Evolutionary conservation across 768 basidiomycete species (phyloP).

Genomic region (Pisolithus tinctorius): DNA sequence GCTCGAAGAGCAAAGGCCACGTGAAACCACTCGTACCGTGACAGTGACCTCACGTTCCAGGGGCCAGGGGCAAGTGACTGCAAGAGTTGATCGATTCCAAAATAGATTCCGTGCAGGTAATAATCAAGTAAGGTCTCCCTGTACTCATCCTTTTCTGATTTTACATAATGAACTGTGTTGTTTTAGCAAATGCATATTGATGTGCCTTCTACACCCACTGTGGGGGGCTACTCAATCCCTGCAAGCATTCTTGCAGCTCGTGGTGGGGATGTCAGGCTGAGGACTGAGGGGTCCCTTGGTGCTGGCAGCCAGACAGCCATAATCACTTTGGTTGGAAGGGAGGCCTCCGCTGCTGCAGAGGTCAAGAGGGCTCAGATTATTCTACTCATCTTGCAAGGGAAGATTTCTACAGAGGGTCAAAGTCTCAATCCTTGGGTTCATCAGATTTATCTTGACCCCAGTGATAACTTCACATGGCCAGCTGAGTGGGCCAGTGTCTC

Average conservation of each 20-base stretch:
- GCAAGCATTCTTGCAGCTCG: constrained; percentile 12
- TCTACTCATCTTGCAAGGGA: constrained; percentile 31
- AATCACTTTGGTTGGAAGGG: constrained; percentile 48
- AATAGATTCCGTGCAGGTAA: constrained; percentile 24
- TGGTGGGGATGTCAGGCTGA: constrained; percentile 16
- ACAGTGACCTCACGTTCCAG: constrained; percentile 10
- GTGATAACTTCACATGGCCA: constrained; percentile 31
- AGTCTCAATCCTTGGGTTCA: constrained; percentile 33
- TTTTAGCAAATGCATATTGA: constrained; percentile 14
- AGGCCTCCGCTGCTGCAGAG: constrained; percentile 55
- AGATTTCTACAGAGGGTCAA: constrained; percentile 15
- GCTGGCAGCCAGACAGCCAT: constrained; percentile 24
- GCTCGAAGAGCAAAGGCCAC: constrained; percentile 21
- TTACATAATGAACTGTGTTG: not conserved
- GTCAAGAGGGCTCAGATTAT: constrained; percentile 28
- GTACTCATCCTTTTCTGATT: not conserved
- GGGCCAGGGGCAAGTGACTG: constrained; percentile 6
- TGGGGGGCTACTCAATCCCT: constrained; percentile 18
- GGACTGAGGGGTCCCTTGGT: constrained; percentile 14
- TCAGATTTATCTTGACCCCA: constrained; percentile 27
- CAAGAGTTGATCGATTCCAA: constrained; percentile 23
- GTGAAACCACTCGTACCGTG: constrained; percentile 17
- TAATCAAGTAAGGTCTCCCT: constrained; percentile 28
- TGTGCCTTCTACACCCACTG: constrained; percentile 14
- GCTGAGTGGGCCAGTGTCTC: constrained; percentile 22